These are phyloP conservation scores for Alternaria conjuncta DNA, from an alignment of 2,329 filamentous ascomycete genomes.

Conservation along the genomic window DNA sequence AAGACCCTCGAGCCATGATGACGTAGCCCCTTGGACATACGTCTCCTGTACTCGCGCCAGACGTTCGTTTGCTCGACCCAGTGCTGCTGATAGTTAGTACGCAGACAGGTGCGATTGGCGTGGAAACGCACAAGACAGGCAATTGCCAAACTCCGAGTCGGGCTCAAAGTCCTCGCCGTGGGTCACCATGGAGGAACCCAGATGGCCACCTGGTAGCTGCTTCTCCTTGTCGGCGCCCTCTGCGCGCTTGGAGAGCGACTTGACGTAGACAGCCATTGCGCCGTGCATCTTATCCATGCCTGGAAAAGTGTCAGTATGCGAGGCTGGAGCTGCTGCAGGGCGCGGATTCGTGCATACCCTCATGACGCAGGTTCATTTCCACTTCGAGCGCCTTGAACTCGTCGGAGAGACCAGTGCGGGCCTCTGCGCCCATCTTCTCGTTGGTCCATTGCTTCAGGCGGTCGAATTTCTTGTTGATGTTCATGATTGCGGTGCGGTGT, in stretches of 20 bases:
- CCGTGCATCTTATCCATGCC: conserved; percentile 90
- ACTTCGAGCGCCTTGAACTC: conserved; percentile 89
- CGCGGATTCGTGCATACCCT: conserved; percentile 64
- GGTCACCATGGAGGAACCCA: conserved; percentile 83
- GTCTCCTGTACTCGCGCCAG: conserved; percentile 84
- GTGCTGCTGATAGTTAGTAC: conserved; percentile 55
- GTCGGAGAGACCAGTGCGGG: conserved; percentile 84
- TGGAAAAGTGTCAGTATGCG: conserved; percentile 47
- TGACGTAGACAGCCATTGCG: conserved; percentile 85
- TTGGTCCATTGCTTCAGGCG: conserved; percentile 98
- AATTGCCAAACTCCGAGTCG: conserved; percentile 90
- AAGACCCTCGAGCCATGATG: conserved; percentile 88
- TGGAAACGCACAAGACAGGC: conserved; percentile 69
- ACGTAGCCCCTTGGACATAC: conserved; percentile 78
- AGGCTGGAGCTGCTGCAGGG: conserved; percentile 7
- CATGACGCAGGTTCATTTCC: conserved; percentile 88
- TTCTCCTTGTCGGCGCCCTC: conserved; percentile 91
- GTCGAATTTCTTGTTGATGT: conserved; percentile 86
- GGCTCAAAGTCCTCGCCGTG: conserved; percentile 93
- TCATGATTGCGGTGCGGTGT: conserved; percentile 52
- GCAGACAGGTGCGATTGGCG: not conserved
- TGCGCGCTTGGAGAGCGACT: conserved; percentile 82
- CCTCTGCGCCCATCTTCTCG: conserved; percentile 92
- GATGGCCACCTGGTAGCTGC: conserved; percentile 75
- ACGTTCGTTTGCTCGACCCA: conserved; percentile 87